Evolutionary conservation across 768 basidiomycete genomes (phyloP).

Genomic region (Rhodotorula toruloides): DNA sequence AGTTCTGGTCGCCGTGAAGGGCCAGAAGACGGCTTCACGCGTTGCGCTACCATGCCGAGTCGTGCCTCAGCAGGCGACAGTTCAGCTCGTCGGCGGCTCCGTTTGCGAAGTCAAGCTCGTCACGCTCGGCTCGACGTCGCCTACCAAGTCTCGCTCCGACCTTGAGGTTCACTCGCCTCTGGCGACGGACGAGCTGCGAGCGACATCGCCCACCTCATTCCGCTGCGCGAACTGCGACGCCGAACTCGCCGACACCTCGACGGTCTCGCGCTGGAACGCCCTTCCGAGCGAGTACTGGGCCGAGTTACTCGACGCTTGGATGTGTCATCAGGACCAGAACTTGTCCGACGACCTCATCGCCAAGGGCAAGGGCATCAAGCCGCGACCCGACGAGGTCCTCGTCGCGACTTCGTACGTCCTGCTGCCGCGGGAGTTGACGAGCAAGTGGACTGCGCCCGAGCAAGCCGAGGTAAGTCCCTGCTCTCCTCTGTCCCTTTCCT

Average conservation of each 20-base stretch:
- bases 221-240: slow-evolving; percentile 74
- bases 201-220: slow-evolving; percentile 60
- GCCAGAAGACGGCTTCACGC: slow-evolving; percentile 51
- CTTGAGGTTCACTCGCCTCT: slow-evolving; percentile 49
- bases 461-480: slow-evolving; percentile 57
- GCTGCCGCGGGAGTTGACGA: slow-evolving; percentile 59
- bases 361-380: slow-evolving; percentile 70
- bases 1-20: slow-evolving; percentile 61
- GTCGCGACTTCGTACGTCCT: slow-evolving; percentile 87
- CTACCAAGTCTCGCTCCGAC: slow-evolving; percentile 40
- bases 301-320: slow-evolving; percentile 94
- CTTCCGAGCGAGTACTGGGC: slow-evolving; percentile 96
- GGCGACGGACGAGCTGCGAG: slow-evolving; percentile 62
- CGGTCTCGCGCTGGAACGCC: slow-evolving; percentile 62
- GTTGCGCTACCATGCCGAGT: slow-evolving; percentile 59
- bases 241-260: slow-evolving; percentile 56
- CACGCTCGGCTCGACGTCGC: slow-evolving; percentile 43
- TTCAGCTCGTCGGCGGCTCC: slow-evolving; percentile 52
- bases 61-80: slow-evolving; percentile 56
- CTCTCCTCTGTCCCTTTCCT: slow-evolving; percentile 1
- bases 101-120: slow-evolving; percentile 66
- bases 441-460: slow-evolving; percentile 51
- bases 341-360: slow-evolving; percentile 65
- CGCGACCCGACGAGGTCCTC: slow-evolving; percentile 62
- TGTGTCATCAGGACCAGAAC: slow-evolving; percentile 89